A percentile compares a stretch with the other conserved stretches of the same genome.
Evolutionary conservation across 306 rosid species (phyloP).

Genomic region (Cucumis hystrix): DNA sequence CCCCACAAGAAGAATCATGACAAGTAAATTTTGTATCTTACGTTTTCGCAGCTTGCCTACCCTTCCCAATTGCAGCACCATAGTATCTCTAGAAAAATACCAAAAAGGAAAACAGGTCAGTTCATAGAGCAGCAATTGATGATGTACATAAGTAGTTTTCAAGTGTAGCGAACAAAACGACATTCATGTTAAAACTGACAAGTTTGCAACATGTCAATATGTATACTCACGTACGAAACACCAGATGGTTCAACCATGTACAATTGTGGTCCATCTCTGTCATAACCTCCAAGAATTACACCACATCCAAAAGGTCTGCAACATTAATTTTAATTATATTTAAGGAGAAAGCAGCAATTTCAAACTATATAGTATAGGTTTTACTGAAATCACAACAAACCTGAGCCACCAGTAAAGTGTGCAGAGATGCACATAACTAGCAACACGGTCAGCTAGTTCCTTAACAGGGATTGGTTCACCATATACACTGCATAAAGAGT

Average conservation of each 20-base stretch:
- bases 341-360: constrained; percentile 9
- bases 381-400: constrained; percentile 20
- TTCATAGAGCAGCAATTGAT: not conserved
- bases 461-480: constrained; percentile 86
- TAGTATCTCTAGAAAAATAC: constrained; percentile 59
- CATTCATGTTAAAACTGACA: not conserved
- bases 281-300: constrained; percentile 91
- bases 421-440: constrained; percentile 96
- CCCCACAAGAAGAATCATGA: not conserved
- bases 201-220: constrained; percentile 1
- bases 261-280: constrained; percentile 94
- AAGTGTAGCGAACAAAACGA: not conserved
- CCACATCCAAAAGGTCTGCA: constrained; percentile 99
- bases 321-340: constrained; percentile 6
- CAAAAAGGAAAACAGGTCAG: not conserved
- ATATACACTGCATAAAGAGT: constrained; percentile 40
- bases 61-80: constrained; percentile 98
- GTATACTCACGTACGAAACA: constrained; percentile 64
- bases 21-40: constrained; percentile 22
- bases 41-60: constrained; percentile 98
- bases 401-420: constrained; percentile 99
- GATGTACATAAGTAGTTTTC: not conserved
- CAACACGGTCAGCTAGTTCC: constrained; percentile 96
- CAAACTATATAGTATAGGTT: constrained; percentile 14
- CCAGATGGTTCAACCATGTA: constrained; percentile 99